These are phyloP conservation scores for Heritiera littoralis DNA, from an alignment of 345 rosid genomes.

Conservation along the genomic window DNA sequence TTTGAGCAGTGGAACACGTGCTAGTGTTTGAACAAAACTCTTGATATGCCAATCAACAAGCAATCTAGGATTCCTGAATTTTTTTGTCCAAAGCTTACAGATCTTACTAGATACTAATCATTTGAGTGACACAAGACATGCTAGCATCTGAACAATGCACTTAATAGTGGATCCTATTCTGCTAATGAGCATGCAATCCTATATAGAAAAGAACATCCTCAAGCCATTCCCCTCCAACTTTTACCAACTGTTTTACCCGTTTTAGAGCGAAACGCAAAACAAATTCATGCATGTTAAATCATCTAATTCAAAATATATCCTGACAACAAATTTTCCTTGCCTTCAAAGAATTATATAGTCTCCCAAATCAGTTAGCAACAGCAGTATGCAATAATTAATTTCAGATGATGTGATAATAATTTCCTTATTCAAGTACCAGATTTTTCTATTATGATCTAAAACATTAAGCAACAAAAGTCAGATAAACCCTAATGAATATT, in stretches of 20 bases:
- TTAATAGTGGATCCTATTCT: neutral
- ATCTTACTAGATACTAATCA: neutral
- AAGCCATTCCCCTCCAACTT: neutral
- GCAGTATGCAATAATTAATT: neutral
- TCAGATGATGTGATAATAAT: neutral
- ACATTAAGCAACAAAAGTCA: neutral
- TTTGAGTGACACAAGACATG: neutral
- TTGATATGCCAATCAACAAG: neutral
- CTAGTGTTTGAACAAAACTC: neutral
- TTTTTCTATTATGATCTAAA: neutral
- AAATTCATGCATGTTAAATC: neutral
- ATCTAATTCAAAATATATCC: neutral
- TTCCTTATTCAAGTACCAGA: neutral
- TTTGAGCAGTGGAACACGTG: conserved; percentile 11
- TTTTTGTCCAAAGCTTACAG: neutral
- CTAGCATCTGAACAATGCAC: neutral
- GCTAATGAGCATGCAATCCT: neutral
- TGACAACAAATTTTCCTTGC: neutral
- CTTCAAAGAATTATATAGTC: neutral
- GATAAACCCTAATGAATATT: neutral
- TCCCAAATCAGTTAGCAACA: neutral
- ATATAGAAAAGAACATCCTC: neutral
- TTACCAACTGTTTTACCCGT: neutral
- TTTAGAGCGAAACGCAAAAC: neutral
- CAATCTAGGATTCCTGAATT: neutral